Conservation (phyloP, 2,329 filamentous ascomycete genomes). For the Phyllosticta citriasiana region DNA sequence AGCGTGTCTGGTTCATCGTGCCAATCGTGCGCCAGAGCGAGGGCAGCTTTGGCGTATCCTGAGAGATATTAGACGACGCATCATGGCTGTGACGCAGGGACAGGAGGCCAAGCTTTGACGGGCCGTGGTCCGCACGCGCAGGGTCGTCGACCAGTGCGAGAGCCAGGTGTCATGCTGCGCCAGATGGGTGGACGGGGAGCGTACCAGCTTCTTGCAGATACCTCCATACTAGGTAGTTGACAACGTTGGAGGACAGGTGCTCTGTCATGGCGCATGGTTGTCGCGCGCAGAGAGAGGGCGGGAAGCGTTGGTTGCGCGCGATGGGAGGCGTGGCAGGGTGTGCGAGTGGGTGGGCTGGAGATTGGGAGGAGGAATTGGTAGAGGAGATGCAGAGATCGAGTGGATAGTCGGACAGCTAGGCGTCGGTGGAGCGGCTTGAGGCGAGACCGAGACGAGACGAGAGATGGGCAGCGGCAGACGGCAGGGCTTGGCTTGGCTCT, state of each 20-base stretch:
- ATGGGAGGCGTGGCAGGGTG: background rate
- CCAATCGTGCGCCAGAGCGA: slow-evolving; percentile 53
- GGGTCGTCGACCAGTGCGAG: background rate
- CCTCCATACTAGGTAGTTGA: slow-evolving; percentile 62
- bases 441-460: background rate
- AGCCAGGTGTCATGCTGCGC: background rate
- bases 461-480: background rate
- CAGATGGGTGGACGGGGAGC: slow-evolving; percentile 3
- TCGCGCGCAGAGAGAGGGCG: slow-evolving; percentile 6
- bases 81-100: background rate
- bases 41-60: slow-evolving; percentile 50
- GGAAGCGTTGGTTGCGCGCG: background rate
- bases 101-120: background rate
- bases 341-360: background rate
- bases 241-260: slow-evolving; percentile 48
- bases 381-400: slow-evolving; percentile 7
- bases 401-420: slow-evolving; percentile 7
- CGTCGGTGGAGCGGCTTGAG: background rate
- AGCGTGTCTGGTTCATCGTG: slow-evolving; percentile 50
- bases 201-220: slow-evolving; percentile 35
- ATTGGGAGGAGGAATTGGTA: slow-evolving; percentile 7
- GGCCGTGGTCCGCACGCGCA: background rate
- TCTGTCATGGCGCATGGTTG: slow-evolving; percentile 33
- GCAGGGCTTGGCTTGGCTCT: slow-evolving; percentile 6
- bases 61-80: background rate